Evolutionary conservation across 352 stramenopile species (phyloP).

Genomic region (Phytophthora chlamydospora): DNA sequence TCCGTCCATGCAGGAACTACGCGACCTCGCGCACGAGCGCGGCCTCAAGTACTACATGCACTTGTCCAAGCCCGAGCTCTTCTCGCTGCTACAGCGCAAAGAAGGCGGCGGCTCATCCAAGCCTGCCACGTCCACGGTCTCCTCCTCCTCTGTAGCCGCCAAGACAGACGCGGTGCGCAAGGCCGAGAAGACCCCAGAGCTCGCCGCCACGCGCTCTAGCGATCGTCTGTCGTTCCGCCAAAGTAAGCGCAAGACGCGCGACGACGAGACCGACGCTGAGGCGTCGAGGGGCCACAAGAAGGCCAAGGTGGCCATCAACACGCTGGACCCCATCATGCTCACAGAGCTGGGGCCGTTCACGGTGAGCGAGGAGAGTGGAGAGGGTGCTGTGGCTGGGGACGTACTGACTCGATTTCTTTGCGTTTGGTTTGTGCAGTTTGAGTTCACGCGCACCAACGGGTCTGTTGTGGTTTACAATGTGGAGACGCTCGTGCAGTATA

Average conservation of each 20-base stretch:
- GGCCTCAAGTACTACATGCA: slow-evolving; percentile 87
- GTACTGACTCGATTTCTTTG: slow-evolving; percentile 28
- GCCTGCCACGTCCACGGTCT: background rate
- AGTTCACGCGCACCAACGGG: slow-evolving; percentile 82
- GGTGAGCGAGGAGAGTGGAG: slow-evolving; percentile 37
- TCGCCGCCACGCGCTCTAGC: slow-evolving; percentile 51
- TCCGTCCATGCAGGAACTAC: slow-evolving; percentile 82
- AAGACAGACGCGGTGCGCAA: slow-evolving; percentile 26
- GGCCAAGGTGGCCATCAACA: slow-evolving; percentile 71
- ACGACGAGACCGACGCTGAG: slow-evolving; percentile 28
- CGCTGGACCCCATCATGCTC: slow-evolving; percentile 90
- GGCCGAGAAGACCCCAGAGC: slow-evolving; percentile 21
- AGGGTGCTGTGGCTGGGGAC: background rate
- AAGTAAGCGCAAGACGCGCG: slow-evolving; percentile 57
- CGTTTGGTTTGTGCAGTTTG: slow-evolving; percentile 59
- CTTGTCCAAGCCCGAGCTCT: slow-evolving; percentile 82
- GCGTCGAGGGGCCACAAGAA: slow-evolving; percentile 46
- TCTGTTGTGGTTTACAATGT: slow-evolving; percentile 89
- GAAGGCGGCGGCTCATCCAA: slow-evolving; percentile 55
- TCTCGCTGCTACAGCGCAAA: slow-evolving; percentile 77
- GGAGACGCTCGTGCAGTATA: slow-evolving; percentile 88
- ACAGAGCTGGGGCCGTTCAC: slow-evolving; percentile 75
- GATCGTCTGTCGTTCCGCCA: slow-evolving; percentile 52
- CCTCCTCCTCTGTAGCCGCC: background rate
- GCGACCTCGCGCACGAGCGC: slow-evolving; percentile 65